Conservation (phyloP, 176 grass and related monocot genomes). For the Carex kokanica region DNA sequence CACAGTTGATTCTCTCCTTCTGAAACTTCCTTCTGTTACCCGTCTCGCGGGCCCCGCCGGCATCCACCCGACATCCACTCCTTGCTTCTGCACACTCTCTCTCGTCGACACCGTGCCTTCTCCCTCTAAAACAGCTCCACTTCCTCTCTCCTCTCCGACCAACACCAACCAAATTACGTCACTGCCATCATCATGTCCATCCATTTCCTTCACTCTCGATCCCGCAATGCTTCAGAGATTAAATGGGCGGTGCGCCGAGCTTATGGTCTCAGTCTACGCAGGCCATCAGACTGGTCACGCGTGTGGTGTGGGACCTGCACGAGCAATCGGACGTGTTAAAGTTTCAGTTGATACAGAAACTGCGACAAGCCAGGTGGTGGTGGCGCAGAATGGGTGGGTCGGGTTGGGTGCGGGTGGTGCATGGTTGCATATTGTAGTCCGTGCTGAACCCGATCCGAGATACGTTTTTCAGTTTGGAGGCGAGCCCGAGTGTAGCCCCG, state of each 20-base stretch:
- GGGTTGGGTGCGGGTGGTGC: conserved; percentile 46
- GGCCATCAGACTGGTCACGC: conserved; percentile 40
- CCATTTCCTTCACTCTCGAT: conserved; percentile 64
- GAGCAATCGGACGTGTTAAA: conserved; percentile 53
- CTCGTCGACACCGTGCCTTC: conserved; percentile 48
- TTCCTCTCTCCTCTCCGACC: conserved; percentile 47
- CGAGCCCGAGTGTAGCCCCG: conserved; percentile 87
- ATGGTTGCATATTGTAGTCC: conserved; percentile 68
- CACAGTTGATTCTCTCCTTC: conserved; percentile 66
- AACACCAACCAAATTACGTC: background rate
- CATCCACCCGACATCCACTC: conserved; percentile 60
- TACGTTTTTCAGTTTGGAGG: conserved; percentile 96
- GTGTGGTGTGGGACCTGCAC: conserved; percentile 47
- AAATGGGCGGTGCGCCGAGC: conserved; percentile 39
- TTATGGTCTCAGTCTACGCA: conserved; percentile 61
- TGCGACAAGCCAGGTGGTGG: conserved; percentile 43
- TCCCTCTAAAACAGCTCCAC: conserved; percentile 38
- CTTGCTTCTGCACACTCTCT: conserved; percentile 82
- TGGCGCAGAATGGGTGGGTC: conserved; percentile 69
- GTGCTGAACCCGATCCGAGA: conserved; percentile 81
- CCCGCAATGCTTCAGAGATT: conserved; percentile 54
- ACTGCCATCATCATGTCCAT: conserved; percentile 23
- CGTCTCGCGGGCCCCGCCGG: conserved; percentile 43
- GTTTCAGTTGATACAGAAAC: conserved; percentile 44
- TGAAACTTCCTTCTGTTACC: conserved; percentile 66